phyloP scores from a whole-genome alignment of 2,329 filamentous ascomycete species.

The Xylariaceae sp. region DNA sequence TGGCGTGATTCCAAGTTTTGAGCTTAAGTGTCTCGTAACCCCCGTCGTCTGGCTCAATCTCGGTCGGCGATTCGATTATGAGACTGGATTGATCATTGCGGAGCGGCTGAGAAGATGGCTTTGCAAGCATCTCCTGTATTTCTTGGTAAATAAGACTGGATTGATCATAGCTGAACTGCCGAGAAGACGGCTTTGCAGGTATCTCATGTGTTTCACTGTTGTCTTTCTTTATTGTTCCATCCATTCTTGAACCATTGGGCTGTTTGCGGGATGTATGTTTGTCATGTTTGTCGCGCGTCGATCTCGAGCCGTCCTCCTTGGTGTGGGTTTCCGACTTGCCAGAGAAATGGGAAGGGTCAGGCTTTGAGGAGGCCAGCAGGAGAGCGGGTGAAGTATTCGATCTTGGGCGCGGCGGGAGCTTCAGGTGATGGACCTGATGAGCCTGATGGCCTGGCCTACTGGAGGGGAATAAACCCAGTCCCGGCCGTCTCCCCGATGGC shows the following conservation, averaged over 20 bases:
- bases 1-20: conserved; percentile 29
- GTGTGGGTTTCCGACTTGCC: too few relatives aligned
- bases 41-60: conserved; percentile 22
- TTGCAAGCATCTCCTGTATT: conserved; percentile 12
- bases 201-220: too few relatives aligned
- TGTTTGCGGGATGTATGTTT: too few relatives aligned
- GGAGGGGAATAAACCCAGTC: conserved; percentile 40
- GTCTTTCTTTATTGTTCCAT: too few relatives aligned
- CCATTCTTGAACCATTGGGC: too few relatives aligned
- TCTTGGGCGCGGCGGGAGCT: conserved; percentile 38
- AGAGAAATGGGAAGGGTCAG: conserved; percentile 33
- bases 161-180: too few relatives aligned
- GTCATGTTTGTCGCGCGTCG: too few relatives aligned
- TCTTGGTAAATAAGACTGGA: too few relatives aligned
- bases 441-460: too few relatives aligned
- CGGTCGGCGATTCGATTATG: conserved; percentile 39
- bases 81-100: conserved; percentile 33
- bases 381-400: conserved; percentile 52
- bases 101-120: conserved; percentile 27
- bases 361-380: conserved; percentile 38
- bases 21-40: conserved; percentile 24
- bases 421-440: too few relatives aligned
- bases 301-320: too few relatives aligned
- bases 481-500: conserved; percentile 37
- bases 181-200: too few relatives aligned